Conservation (phyloP, 202 grass and related monocot genomes). For the Hordeum pubiflorum region DNA sequence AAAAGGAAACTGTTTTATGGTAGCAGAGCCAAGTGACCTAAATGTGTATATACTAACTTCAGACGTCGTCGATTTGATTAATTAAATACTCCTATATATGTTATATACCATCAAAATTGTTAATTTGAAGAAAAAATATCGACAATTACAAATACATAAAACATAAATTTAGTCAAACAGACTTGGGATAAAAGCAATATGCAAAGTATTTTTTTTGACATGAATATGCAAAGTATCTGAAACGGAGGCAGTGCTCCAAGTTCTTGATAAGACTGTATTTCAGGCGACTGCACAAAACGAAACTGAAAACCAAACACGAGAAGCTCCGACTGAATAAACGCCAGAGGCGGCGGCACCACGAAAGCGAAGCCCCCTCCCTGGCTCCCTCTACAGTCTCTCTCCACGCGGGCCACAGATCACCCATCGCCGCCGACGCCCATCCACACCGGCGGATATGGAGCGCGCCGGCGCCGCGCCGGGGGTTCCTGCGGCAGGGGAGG, state of each 20-base stretch:
- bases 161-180: too few species aligned
- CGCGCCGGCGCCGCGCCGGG: constrained; percentile 9
- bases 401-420: background rate
- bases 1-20: too few species aligned
- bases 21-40: too few species aligned
- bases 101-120: too few species aligned
- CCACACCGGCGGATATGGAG: constrained; percentile 20
- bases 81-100: too few species aligned
- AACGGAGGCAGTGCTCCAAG: background rate
- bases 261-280: background rate
- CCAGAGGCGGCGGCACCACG: background rate
- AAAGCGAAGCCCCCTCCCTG: background rate
- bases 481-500: background rate
- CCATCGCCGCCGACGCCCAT: background rate
- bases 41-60: too few species aligned
- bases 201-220: background rate
- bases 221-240: too few species aligned
- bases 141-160: too few species aligned
- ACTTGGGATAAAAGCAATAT: background rate
- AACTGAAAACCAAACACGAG: background rate
- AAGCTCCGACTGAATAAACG: background rate
- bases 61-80: too few species aligned
- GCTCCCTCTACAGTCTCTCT: background rate
- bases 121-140: too few species aligned
- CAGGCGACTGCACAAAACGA: background rate